A percentile compares a stretch with the other conserved stretches of the same genome.
phyloP scores from a whole-genome alignment of 495 filamentous ascomycete species.

The Penicillium crystallinum region DNA sequence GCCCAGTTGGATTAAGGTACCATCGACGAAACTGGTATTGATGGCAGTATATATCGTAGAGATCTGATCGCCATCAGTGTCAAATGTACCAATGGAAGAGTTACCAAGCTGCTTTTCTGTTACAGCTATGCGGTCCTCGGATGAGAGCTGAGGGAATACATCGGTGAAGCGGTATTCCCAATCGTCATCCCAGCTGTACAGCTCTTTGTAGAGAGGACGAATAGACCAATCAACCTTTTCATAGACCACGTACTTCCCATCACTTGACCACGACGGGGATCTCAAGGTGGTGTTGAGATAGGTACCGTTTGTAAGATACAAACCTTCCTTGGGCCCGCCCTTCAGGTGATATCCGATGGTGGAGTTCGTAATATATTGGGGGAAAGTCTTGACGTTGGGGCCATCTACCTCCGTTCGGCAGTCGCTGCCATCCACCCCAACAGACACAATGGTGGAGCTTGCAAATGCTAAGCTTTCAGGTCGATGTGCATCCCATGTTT shows the following conservation, averaged over 20 bases:
- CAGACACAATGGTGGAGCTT: constrained; percentile 20
- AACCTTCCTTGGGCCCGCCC: constrained; percentile 13
- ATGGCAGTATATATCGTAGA: constrained; percentile 11
- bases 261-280: constrained; percentile 25
- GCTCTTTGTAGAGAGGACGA: constrained; percentile 23
- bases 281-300: constrained; percentile 18
- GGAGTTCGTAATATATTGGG: constrained; percentile 19
- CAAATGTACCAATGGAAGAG: constrained; percentile 20
- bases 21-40: constrained; percentile 3
- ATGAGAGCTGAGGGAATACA: constrained; percentile 26
- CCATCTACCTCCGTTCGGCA: constrained; percentile 12
- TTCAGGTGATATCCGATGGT: constrained; percentile 25
- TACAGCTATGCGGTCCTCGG: constrained; percentile 18
- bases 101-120: constrained; percentile 28
- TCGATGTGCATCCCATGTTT: constrained; percentile 27
- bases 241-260: constrained; percentile 26
- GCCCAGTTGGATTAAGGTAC: constrained; percentile 5
- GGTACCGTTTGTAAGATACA: constrained; percentile 18
- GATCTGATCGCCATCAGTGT: constrained; percentile 8
- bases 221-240: constrained; percentile 23
- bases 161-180: constrained; percentile 36
- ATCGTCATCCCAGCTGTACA: constrained; percentile 27
- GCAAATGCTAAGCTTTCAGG: constrained; percentile 13
- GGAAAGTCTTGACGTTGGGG: constrained; percentile 20
- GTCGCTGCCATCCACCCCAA: constrained; percentile 20